A percentile compares a stretch with the other conserved stretches of the same genome.
Evolutionary conservation across 768 basidiomycete species (phyloP).

Genomic region (Auriscalpium microsporum): DNA sequence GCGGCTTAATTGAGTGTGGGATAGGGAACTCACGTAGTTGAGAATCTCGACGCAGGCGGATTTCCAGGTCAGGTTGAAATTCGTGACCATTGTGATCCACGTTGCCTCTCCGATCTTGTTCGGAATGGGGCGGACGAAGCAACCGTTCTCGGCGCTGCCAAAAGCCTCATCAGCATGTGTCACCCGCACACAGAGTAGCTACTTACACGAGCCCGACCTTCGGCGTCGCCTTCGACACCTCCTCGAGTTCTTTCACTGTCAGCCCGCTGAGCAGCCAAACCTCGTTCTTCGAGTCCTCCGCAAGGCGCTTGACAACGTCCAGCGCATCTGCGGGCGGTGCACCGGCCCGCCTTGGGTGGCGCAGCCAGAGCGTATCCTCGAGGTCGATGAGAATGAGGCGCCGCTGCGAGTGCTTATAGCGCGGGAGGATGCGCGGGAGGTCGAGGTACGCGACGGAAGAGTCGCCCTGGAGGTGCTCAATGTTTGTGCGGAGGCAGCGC

Average conservation of each 20-base stretch:
- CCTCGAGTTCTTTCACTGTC: conserved; percentile 54
- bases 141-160: conserved; percentile 76
- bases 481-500: conserved; percentile 62
- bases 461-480: conserved; percentile 48
- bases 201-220: conserved; percentile 70
- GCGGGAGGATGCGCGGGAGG: conserved; percentile 46
- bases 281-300: conserved; percentile 59
- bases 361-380: conserved; percentile 71
- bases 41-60: conserved; percentile 72
- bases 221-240: conserved; percentile 50
- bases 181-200: not conserved
- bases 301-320: conserved; percentile 44
- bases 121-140: conserved; percentile 60
- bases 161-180: not conserved
- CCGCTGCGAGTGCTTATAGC: conserved; percentile 56
- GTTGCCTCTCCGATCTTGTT: conserved; percentile 24
- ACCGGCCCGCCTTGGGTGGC: conserved; percentile 35
- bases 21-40: conserved; percentile 58
- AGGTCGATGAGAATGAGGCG: conserved; percentile 70
- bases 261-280: conserved; percentile 81
- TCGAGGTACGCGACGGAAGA: conserved; percentile 34
- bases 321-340: conserved; percentile 29
- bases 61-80: conserved; percentile 78
- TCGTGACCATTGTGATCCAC: conserved; percentile 79
- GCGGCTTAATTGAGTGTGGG: not conserved